These are phyloP conservation scores for Ceratocystis destructans DNA, from an alignment of 2,329 filamentous ascomycete genomes.

Conservation along the genomic window DNA sequence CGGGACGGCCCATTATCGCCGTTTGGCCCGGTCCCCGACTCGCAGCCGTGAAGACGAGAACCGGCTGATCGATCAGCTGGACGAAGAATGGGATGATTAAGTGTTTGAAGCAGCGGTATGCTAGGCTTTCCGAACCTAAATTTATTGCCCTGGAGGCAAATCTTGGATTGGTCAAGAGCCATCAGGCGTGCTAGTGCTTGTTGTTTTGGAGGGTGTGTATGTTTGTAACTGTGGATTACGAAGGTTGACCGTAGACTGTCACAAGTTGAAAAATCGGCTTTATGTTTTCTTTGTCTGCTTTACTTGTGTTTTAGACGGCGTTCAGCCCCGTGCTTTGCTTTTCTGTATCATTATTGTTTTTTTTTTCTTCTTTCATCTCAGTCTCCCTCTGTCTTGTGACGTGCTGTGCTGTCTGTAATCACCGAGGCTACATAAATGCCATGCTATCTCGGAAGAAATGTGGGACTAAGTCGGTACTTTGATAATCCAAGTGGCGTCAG, in stretches of 20 bases:
- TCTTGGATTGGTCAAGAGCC: background rate
- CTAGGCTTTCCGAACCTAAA: too few relatives aligned
- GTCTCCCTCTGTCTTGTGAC: background rate
- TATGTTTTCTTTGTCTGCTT: background rate
- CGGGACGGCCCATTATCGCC: conserved; percentile 45
- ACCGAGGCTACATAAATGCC: background rate
- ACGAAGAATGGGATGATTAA: conserved; percentile 90
- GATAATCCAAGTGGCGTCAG: background rate
- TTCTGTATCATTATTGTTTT: background rate
- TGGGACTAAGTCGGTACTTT: background rate
- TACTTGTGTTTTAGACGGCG: background rate
- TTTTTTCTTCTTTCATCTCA: background rate
- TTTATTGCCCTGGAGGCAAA: background rate
- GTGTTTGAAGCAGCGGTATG: background rate
- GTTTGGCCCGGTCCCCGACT: conserved; percentile 43
- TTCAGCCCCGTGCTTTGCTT: background rate
- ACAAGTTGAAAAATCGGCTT: background rate
- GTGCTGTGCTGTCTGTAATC: background rate
- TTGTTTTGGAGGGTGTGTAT: background rate
- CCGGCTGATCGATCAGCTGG: conserved; percentile 82
- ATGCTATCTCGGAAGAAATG: background rate
- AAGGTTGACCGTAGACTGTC: background rate
- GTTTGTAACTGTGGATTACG: background rate
- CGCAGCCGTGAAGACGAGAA: conserved; percentile 69
- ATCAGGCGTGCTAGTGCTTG: background rate